Evolutionary conservation across 305 asterid species (phyloP), one percentile per base, ranked within the genome.

Genomic region (Ilex paraguariensis): DNA sequence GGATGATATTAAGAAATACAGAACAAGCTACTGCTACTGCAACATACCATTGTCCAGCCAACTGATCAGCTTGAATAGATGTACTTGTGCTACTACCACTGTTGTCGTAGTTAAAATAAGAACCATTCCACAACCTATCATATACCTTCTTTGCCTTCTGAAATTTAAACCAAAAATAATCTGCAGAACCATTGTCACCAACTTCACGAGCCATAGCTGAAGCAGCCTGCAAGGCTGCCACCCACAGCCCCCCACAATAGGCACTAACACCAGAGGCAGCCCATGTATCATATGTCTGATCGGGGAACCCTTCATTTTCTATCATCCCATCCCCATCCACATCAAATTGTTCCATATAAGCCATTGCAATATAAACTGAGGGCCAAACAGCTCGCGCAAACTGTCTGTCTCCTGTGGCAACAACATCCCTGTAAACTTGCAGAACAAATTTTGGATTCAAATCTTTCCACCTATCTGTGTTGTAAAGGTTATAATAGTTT

Each of bases 311-410:
- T 61, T 90, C 97, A 40, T 93, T 93, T 69, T 93, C 99, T 32
- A 93, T 93, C 99, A 93, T 93, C 32, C 97, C 99, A 74, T 93
- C 99, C 54, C 95, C 95, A 64, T 93, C 99, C 81, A 79, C 84
- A 65, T 93, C 99, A 49, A 93, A 93, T 73, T 93, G 99, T 14
- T 93, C 95, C 99, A 86, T 84, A 61, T 87, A 93, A 67, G 99
- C 97, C 81, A 93, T 64, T 55, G 97, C 99, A 39, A 86, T 75
- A 66, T 87, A 90, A 61, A 90, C 96, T 3, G 99, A 83, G 5
- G 97, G 97, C 99, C 99, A 93, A 39, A 88, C 93, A 46, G 95
- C 90, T 71, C 63, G 70, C 13, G 90, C 95, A 73, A 93, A 87
- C 46, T 76, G 78, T 68, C 79, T 75, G 64, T 84, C 85, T 3